Evolutionary conservation across 768 basidiomycete genomes (phyloP).

Genomic region (Serpula lacrymans): DNA sequence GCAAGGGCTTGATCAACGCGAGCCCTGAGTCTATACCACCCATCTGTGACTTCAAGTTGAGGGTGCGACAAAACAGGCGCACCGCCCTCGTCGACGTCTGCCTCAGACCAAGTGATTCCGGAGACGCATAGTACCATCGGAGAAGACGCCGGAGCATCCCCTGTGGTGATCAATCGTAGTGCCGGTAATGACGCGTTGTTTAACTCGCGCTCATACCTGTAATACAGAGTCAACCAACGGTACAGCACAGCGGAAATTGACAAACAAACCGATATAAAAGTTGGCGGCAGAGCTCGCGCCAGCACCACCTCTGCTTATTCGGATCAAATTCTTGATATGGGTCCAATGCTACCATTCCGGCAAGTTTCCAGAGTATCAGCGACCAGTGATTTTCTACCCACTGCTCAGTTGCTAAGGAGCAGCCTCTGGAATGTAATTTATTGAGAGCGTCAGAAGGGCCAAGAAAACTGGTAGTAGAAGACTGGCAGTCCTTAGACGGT

Average conservation of each 20-base stretch:
- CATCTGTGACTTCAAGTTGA: constrained; percentile 90
- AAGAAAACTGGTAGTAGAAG: constrained; percentile 24
- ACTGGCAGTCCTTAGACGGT: constrained; percentile 17
- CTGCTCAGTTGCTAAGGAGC: constrained; percentile 59
- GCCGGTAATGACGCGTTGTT: constrained; percentile 77
- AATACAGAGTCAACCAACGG: constrained; percentile 1
- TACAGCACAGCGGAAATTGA: not conserved
- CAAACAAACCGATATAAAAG: constrained; percentile 73
- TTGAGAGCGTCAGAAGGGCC: constrained; percentile 55
- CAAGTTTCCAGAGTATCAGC: constrained; percentile 92
- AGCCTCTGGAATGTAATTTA: constrained; percentile 55
- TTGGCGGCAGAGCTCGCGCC: constrained; percentile 78
- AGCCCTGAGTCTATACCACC: constrained; percentile 90
- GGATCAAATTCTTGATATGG: constrained; percentile 54
- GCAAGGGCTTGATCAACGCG: constrained; percentile 69
- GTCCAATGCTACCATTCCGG: constrained; percentile 74
- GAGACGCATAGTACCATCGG: constrained; percentile 89
- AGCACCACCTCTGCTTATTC: constrained; percentile 67
- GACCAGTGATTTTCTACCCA: constrained; percentile 96
- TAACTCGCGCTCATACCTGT: constrained; percentile 86
- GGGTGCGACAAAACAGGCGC: constrained; percentile 39
- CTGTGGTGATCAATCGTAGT: constrained; percentile 76
- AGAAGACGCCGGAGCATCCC: constrained; percentile 72
- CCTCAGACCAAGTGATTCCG: constrained; percentile 54
- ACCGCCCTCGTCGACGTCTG: constrained; percentile 34